phyloP scores from a whole-genome alignment of 164 flowering plant species.

The Magnolia officinalis region DNA sequence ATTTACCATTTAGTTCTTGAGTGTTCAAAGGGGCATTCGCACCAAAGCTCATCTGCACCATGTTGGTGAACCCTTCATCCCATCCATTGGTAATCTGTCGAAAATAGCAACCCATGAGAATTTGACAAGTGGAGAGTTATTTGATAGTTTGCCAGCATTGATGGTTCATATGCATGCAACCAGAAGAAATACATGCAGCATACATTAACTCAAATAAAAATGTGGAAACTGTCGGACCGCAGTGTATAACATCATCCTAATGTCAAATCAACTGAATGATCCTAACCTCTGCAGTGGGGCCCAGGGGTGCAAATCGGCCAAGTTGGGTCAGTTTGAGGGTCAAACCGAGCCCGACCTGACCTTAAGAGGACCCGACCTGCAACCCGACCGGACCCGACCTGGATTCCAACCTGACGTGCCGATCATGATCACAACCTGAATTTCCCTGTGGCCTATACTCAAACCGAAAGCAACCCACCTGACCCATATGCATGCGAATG shows the following conservation, averaged over 20 bases:
- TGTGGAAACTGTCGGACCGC: no score
- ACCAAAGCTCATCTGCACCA: conserved; percentile 60
- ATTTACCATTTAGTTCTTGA: conserved; percentile 47
- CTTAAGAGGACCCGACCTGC: no score
- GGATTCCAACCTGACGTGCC: no score
- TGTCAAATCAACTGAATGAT: background rate
- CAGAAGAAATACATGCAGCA: background rate
- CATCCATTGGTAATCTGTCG: conserved; percentile 47
- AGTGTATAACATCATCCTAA: background rate
- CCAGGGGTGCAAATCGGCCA: no score
- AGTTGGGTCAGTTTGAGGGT: no score
- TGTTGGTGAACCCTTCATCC: conserved; percentile 79
- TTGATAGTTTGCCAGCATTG: background rate
- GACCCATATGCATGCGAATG: no score
- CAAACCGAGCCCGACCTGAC: no score
- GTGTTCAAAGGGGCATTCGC: conserved; percentile 30
- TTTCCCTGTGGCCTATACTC: no score
- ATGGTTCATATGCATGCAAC: background rate
- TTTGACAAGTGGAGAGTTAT: background rate
- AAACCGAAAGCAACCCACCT: no score
- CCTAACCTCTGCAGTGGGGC: background rate
- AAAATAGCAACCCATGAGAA: background rate
- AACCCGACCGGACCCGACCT: no score
- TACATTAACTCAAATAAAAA: background rate
- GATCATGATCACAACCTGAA: no score